Base-by-base conservation (phyloP, 2,329 filamentous ascomycete genomes). In the Cladophialophora chaetospira region DNA sequence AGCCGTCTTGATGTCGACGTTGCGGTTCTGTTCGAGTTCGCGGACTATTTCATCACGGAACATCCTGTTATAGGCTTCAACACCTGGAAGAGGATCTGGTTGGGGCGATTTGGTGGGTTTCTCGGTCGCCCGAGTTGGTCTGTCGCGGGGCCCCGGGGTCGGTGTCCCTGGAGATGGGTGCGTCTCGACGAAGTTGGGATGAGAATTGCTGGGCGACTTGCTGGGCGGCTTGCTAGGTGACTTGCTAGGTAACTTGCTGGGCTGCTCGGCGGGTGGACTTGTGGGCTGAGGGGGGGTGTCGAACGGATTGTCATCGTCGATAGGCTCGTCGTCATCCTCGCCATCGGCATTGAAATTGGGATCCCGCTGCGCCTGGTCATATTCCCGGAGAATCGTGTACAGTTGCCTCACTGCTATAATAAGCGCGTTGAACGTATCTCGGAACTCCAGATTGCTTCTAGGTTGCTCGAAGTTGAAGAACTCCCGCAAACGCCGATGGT, bases 11-110 rank as follows among this genome's bases (percentile, higher is more conserved):
- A 53, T 11, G 5, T 33, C 9, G 23, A 56, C n/a, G 10, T 36
- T 15, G 36, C 60, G 56, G 21, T 54, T 38, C 11, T 43, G 17
- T 21, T 13, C 17, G 19, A 61, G 28, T 26, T 62, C 60, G 21
- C 50, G 48, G 44, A 43, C 40, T 26, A 62, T 29, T 49, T 62
- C 60, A 48, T 54, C 40, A 23, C 49, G 47, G 23, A 59, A 56
- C 59, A 62, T 62, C 21, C 29, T 28, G 6, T 53, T 48, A 26
- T 62, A 62, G 5, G 56, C 56, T 31, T 40, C 15, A 11, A 26
- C 19, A 4, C 33, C 50, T 5, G 59, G 59, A 10, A 51, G 35
- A 28, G 42, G 17, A 11, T 40, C 23, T 21, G 42, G 42, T n/a
- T 25, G 9, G 2, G 9, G 29, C 11, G 9, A 10, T 28, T 17